These are phyloP conservation scores for Tetradesmus lagerheimii DNA, from an alignment of 139 green algal species.

Conservation along the genomic window DNA sequence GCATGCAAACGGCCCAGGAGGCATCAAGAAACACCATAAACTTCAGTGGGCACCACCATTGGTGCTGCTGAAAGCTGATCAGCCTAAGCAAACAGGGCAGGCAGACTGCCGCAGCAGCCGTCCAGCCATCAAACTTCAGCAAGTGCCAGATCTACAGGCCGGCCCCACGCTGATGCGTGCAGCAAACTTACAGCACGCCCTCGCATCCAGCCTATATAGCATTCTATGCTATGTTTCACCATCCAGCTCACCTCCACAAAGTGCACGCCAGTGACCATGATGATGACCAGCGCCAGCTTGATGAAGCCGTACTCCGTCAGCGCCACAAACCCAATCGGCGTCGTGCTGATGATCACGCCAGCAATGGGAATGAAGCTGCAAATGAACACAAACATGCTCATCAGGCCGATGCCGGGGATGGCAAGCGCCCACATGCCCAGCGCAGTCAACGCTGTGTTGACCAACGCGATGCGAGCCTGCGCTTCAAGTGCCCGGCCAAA, in stretches of 20 bases:
- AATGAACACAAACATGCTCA: slow-evolving; percentile 95
- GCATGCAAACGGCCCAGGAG: too few relatives aligned
- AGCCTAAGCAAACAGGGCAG: too few relatives aligned
- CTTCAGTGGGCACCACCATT: too few relatives aligned
- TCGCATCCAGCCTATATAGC: too few relatives aligned
- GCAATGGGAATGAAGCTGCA: slow-evolving; percentile 89
- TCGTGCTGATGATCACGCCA: slow-evolving; percentile 92
- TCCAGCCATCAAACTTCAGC: too few relatives aligned
- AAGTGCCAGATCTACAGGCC: too few relatives aligned
- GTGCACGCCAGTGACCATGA: slow-evolving; percentile 90
- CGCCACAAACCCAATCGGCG: slow-evolving; percentile 86
- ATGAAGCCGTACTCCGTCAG: slow-evolving; percentile 90
- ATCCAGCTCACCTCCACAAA: slow-evolving; percentile 76
- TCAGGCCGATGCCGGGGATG: slow-evolving; percentile 87
- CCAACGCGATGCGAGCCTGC: slow-evolving; percentile 88
- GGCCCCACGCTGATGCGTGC: too few relatives aligned
- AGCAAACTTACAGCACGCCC: too few relatives aligned
- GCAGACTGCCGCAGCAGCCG: too few relatives aligned
- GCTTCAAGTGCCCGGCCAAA: slow-evolving; percentile 94
- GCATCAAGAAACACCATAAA: too few relatives aligned
- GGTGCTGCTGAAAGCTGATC: too few relatives aligned
- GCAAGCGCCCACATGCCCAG: slow-evolving; percentile 88
- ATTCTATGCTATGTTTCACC: not conserved
- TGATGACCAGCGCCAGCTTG: slow-evolving; percentile 89
- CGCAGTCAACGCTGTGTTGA: slow-evolving; percentile 93